Evolutionary conservation across 2,329 filamentous ascomycete species (phyloP).

Genomic region (Tolypocladium album): DNA sequence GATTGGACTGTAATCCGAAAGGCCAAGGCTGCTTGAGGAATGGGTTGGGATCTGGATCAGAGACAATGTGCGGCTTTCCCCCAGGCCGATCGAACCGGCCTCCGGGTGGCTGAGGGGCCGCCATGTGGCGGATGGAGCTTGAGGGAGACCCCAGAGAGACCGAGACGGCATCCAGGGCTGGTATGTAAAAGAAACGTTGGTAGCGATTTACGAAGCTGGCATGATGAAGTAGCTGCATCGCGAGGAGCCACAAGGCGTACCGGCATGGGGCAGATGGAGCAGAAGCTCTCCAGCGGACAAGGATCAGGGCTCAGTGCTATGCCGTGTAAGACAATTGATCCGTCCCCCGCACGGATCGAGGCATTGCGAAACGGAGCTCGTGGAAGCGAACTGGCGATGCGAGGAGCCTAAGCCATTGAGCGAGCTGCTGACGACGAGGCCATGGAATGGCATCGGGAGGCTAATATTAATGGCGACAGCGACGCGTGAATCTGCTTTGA

Average conservation of each 20-base stretch:
- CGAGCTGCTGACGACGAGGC: not conserved
- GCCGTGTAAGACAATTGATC: not conserved
- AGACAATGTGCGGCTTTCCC: slow-evolving; percentile 3
- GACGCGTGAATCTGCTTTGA: not conserved
- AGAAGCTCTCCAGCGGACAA: not conserved
- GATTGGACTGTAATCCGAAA: slow-evolving; percentile 10
- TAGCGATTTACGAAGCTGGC: not conserved
- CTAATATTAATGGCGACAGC: not conserved
- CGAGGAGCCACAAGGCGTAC: not conserved
- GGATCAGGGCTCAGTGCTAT: not conserved
- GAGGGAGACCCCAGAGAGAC: not conserved
- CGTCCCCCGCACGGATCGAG: not conserved
- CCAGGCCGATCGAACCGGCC: not conserved
- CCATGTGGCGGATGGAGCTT: slow-evolving; percentile 6
- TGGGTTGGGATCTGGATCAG: slow-evolving; percentile 5
- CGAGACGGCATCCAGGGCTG: not conserved
- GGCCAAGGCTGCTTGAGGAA: slow-evolving; percentile 9
- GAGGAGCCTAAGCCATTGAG: not conserved
- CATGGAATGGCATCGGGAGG: not conserved
- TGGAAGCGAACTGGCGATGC: not conserved
- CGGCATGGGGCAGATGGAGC: not conserved
- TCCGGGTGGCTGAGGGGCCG: slow-evolving; percentile 1
- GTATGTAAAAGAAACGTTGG: too few species aligned
- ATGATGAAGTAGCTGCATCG: not conserved
- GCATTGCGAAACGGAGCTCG: not conserved